A percentile compares a stretch with the other conserved stretches of the same genome.
Conservation (phyloP, 2,329 filamentous ascomycete genomes). For the Thyridium curvatum region DNA sequence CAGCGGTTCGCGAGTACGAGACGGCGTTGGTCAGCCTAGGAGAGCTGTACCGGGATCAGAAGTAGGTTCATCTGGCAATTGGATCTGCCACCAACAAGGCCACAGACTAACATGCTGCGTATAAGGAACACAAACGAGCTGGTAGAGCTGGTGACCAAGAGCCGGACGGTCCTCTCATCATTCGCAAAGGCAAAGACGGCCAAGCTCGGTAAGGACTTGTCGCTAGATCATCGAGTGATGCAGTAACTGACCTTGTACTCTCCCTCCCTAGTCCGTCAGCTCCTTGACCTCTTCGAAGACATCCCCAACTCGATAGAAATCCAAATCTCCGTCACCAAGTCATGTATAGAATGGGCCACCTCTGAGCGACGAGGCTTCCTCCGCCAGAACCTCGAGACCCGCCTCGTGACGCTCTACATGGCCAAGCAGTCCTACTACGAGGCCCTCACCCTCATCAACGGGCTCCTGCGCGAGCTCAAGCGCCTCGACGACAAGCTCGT, state of each 20-base stretch:
- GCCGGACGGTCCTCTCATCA: conserved; percentile 83
- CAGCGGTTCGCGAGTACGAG: conserved; percentile 87
- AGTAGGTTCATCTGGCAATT: conserved; percentile 43
- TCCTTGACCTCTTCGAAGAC: conserved; percentile 89
- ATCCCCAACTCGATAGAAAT: conserved; percentile 93
- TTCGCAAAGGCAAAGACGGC: conserved; percentile 99
- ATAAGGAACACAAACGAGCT: conserved; percentile 73
- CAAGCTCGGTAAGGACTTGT: conserved; percentile 70
- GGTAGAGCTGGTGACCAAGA: conserved; percentile 83
- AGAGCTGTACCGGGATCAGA: conserved; percentile 86
- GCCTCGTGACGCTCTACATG: conserved; percentile 91
- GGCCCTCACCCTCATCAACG: conserved; percentile 92
- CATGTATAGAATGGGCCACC: conserved; percentile 98
- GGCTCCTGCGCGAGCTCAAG: conserved; percentile 92
- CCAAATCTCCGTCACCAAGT: conserved; percentile 93
- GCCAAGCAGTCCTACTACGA: conserved; percentile 97
- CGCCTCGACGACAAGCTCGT: conserved; percentile 97
- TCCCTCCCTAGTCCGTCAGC: conserved; percentile 77
- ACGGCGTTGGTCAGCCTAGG: conserved; percentile 80
- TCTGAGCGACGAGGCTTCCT: conserved; percentile 92
- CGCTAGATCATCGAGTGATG: not conserved
- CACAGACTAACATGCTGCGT: conserved; percentile 17
- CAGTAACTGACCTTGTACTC: conserved; percentile 3
- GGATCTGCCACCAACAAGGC: not conserved
- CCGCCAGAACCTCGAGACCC: conserved; percentile 95